Conservation (phyloP, 495 filamentous ascomycete genomes). For the Podospora pseudopauciseta region DNA sequence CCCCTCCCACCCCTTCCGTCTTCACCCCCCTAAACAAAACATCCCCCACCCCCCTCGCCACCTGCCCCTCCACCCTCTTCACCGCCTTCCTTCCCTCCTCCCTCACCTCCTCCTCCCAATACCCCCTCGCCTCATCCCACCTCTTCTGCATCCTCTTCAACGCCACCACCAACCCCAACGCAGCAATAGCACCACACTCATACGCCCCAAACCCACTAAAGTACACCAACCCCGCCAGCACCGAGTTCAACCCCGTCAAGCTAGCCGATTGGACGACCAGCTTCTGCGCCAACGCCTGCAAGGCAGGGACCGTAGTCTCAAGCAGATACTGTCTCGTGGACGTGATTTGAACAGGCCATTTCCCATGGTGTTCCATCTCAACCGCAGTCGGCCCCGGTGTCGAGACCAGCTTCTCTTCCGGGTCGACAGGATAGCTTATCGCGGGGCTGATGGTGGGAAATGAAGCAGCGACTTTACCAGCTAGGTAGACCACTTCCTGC, state of each 20-base stretch:
- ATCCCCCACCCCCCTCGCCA: conserved; percentile 36
- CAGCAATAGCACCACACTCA: conserved; percentile 75
- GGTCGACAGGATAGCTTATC: neutral
- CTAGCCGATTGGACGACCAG: conserved; percentile 71
- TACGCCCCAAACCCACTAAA: conserved; percentile 59
- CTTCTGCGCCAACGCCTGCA: conserved; percentile 78
- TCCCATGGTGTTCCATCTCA: conserved; percentile 1
- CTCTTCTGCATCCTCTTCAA: conserved; percentile 68
- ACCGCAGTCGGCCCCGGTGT: neutral
- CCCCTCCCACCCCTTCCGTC: conserved; percentile 33
- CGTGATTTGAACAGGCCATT: conserved; percentile 51
- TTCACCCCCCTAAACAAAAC: conserved; percentile 6
- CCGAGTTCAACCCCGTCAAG: conserved; percentile 58
- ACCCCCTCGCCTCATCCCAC: conserved; percentile 68
- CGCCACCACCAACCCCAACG: conserved; percentile 70
- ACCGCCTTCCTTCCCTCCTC: conserved; percentile 77
- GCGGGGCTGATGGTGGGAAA: neutral
- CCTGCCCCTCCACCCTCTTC: neutral
- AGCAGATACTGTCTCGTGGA: conserved; percentile 59
- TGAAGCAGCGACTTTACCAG: conserved; percentile 64
- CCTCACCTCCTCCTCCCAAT: conserved; percentile 72
- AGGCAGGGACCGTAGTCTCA: conserved; percentile 60
- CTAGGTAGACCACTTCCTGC: conserved; percentile 68
- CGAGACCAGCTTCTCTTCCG: neutral
- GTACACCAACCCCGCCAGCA: conserved; percentile 66